Evolutionary conservation across 306 rosid genomes (phyloP), one percentile per base, ranked within the genome.

Genomic region (Benincasa hispida): DNA sequence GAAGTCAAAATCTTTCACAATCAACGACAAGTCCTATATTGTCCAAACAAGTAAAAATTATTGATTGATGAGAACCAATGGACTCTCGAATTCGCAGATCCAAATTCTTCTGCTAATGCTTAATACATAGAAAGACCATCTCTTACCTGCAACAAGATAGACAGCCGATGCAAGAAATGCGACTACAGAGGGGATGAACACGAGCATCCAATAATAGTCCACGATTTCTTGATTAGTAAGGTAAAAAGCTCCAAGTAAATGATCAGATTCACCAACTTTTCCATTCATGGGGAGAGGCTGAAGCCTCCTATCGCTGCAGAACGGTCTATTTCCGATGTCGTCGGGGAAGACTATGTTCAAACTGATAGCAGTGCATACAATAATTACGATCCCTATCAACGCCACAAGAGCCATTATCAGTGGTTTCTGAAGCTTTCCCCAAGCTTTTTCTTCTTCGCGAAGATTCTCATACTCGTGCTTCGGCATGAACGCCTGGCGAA

Each of bases 401-500:
- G 81, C 85, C 39, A 81, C 27, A 6, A 74, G 39, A 51, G 81
- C 80, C 74, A 82, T 22, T 0, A 84, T 39, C 14, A 92, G 67
- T 27, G 99, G 96, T 54, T 87, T 90, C 88, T 86, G 96, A 83
- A 94, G 85, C 86, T 88, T 90, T 63, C 84, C 82, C 99, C 97
- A 92, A 3, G 90, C 97, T 19, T 87, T 91, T 13, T 94, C 96
- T 80, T 94, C 99, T 72, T 89, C 93, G 77, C 96, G 81, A 70
- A 94, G 97, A 76, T 83, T 82, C 87, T 87, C 88, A 79, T 92
- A 94, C 88, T 92, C 96, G 75, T 82, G 96, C 86, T 89, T 94
- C 41, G 89, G 97, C 98, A 92, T 94, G 83, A 94, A 94, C 25
- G 91, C 97, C 83, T 92, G 96, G 58, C 96, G 97, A 79, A 94